Evolutionary conservation across 2,329 filamentous ascomycete species (phyloP).

Genomic region (Fusarium virguliforme): DNA sequence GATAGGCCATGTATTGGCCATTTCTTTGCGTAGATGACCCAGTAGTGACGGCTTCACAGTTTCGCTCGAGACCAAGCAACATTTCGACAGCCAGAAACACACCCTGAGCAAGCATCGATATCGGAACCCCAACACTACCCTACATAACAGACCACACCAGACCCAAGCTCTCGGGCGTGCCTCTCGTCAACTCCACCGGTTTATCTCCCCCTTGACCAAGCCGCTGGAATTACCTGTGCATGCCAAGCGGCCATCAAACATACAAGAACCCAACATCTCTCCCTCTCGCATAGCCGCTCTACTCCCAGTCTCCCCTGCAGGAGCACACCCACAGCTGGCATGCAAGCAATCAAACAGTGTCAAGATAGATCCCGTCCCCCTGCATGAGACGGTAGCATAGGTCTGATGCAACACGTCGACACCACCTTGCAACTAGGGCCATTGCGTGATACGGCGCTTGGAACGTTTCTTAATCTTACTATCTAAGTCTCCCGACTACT

Average conservation of each 20-base stretch:
- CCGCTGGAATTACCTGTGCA: background rate
- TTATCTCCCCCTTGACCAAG: background rate
- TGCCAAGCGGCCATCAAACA: background rate
- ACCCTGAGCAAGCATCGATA: background rate
- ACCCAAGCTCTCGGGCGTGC: background rate
- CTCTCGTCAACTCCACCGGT: background rate
- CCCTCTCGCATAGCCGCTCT: background rate
- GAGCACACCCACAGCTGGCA: background rate
- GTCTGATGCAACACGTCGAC: background rate
- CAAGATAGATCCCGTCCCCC: slow-evolving; percentile 10
- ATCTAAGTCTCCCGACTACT: background rate
- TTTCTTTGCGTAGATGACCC: background rate
- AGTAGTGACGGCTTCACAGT: background rate
- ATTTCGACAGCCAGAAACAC: background rate
- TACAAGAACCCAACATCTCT: background rate
- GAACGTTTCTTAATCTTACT: background rate
- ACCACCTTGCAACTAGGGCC: background rate
- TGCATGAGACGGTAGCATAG: slow-evolving; percentile 1
- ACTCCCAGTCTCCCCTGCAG: slow-evolving; percentile 1
- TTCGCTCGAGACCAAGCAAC: background rate
- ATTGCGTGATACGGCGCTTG: background rate
- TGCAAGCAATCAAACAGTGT: slow-evolving; percentile 7
- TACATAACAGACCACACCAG: background rate
- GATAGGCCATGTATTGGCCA: background rate
- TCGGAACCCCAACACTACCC: background rate